A percentile compares a stretch with the other conserved stretches of the same genome.
phyloP scores from a whole-genome alignment of 2,329 filamentous ascomycete species.

The Coleophoma eucalyptorum region DNA sequence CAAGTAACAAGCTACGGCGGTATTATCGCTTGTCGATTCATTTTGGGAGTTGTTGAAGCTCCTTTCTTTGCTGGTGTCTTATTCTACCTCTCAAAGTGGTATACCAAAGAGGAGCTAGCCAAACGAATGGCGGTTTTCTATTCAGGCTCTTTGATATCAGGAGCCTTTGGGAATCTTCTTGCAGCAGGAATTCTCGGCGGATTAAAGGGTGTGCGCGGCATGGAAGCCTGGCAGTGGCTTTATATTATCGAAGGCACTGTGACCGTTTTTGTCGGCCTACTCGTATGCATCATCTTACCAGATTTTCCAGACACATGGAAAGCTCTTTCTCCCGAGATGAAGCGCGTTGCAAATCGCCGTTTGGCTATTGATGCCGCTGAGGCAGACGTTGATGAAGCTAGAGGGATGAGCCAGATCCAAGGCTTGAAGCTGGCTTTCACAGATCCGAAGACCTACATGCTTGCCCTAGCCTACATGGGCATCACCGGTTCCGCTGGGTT shows the following conservation, averaged over 20 bases:
- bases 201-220: slow-evolving; percentile 5
- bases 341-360: slow-evolving; percentile 36
- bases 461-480: too few relatives aligned
- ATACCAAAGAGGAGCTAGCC: not conserved
- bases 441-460: slow-evolving; percentile 40
- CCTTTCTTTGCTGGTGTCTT: slow-evolving; percentile 46
- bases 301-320: slow-evolving; percentile 18
- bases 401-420: too few relatives aligned
- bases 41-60: slow-evolving; percentile 25
- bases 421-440: slow-evolving; percentile 32
- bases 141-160: slow-evolving; percentile 31
- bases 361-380: slow-evolving; percentile 54
- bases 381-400: slow-evolving; percentile 59
- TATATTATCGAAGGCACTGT: slow-evolving; percentile 12
- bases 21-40: slow-evolving; percentile 24
- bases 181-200: slow-evolving; percentile 30
- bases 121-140: slow-evolving; percentile 33
- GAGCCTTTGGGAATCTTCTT: slow-evolving; percentile 35
- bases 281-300: slow-evolving; percentile 3
- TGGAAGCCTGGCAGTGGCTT: slow-evolving; percentile 8
- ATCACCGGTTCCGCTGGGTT: too few relatives aligned
- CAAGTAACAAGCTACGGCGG: slow-evolving; percentile 25
- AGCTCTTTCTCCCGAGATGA: slow-evolving; percentile 38
- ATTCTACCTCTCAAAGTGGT: slow-evolving; percentile 27
- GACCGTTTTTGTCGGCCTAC: slow-evolving; percentile 9